Evolutionary conservation across 257 asterid species (phyloP), one percentile per base, ranked within the genome.

Genomic region (Solanum paucissectum): DNA sequence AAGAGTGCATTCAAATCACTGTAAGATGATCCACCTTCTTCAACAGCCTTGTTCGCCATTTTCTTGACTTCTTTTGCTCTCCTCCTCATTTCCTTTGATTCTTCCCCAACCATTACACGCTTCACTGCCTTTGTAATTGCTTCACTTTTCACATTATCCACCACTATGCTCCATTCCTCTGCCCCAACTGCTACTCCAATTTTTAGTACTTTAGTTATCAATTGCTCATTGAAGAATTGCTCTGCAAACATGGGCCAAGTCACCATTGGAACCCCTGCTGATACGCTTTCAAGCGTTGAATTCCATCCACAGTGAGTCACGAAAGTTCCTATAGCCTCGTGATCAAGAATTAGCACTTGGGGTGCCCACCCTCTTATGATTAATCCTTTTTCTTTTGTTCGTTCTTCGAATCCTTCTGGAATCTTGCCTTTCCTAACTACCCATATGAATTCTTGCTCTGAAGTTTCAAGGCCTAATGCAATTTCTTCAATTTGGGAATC

Each of bases 21-120:
- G 71, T 90, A 87, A 62, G 96, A 94, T 5, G 95, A 93, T 13
- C 95, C 94, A 2, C 93, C 95, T 72, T 83, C 94, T 49, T 49
- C 58, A 20, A 91, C 89, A 3, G 95, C 92, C 74, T 44, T 60
- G 74, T 85, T 87, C 0, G 93, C 93, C 92, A 88, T 90, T 75
- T 90, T 88, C 87, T 73, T 89, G 16, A 88, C 3, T 42, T 68
- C 21, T 52, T 12, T 87, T 2, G 91, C 97, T 42, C 94, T 71
- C 1, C 42, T 82, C 52, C 94, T 90, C 88, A 93, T 90, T 68
- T 89, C 93, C 88, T 55, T 68, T 49, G 88, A 88, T 52, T 52
- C 77, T 27, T 87, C 92, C 16, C 91, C 92, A 38, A 37, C 91
- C 93, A 90, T 90, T 9, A 90, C 62, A 6, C 21, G 20, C 86